Evolutionary conservation across 176 grass and related monocot species (phyloP), one percentile per base, ranked within the genome.

Genomic region (Aegilops longissima): DNA sequence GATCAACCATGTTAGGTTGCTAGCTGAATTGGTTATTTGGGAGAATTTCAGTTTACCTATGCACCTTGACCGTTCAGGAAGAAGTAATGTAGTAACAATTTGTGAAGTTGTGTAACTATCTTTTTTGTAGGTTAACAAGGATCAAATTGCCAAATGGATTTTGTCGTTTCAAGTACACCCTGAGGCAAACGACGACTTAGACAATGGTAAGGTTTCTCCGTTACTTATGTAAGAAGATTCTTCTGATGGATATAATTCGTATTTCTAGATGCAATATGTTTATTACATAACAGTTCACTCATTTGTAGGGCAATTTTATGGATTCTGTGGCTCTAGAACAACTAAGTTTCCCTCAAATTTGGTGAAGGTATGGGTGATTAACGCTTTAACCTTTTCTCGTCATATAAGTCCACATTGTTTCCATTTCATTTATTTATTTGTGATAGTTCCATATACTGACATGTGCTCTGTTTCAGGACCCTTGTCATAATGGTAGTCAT

Each of bases 141-240:
- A 94, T 85, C 76, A 94, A 69, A 86, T 98, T 83, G 72, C 77
- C 14, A 82, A 79, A 47, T 98, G 97, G 94, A 81, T 98, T 44
- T 88, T 96, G 79, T 98, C 94, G 40, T 98, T 98, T 79, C 94
- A 96, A 90, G 84, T 75, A 56, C 90, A 94, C 65, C 97, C 93
- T 17, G 64, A 86, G 45, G 68, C 56, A 7, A 80, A 77, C 21
- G 20, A 9, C 30, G 64, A 91, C 34, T 67, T 83, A 59, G 63
- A 89, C 69, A 72, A 70, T 38, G 88, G 97, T 98, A 94, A 94
- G 80, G 64, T 87, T 78, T 76, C 12, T 16, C 1, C 33, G 3
- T 61, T 80, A 35, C 70, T 61, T 42, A 27, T 78, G 9, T 79
- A 33, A 35, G 5, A 70, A 16, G 59, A 67, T 4, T 68, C 34